A percentile compares a stretch with the other conserved stretches of the same genome.
phyloP scores from a whole-genome alignment of 2,329 filamentous ascomycete species.

The Phyllosticta citrichinensis region DNA sequence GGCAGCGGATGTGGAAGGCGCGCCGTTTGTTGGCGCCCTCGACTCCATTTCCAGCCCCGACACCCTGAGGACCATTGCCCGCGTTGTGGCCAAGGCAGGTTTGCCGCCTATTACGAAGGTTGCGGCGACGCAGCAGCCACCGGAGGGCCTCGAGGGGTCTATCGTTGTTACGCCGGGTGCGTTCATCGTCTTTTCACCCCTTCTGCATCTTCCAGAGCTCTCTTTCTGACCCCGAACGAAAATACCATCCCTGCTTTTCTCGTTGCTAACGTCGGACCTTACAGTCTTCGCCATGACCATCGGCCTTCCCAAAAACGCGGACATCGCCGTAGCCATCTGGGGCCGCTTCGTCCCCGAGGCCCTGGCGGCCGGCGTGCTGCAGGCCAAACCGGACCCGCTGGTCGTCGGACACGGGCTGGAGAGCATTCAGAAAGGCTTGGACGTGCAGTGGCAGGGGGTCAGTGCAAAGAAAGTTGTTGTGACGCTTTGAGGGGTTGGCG shows the following conservation, averaged over 20 bases:
- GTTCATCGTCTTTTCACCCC: not conserved
- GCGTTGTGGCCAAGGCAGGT: not conserved
- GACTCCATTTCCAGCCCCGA: slow-evolving; percentile 20
- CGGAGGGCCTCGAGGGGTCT: slow-evolving; percentile 2
- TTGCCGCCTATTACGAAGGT: not conserved
- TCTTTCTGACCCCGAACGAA: not conserved
- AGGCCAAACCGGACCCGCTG: slow-evolving; percentile 21
- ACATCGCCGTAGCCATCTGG: slow-evolving; percentile 25
- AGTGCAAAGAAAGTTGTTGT: slow-evolving; percentile 33
- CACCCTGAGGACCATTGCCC: not conserved
- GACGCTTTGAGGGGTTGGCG: not conserved
- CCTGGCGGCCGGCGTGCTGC: slow-evolving; percentile 21
- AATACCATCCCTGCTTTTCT: no score
- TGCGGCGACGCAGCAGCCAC: not conserved
- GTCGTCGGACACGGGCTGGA: slow-evolving; percentile 21
- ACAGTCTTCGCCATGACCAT: not conserved
- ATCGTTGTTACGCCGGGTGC: not conserved
- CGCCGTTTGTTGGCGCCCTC: slow-evolving; percentile 31
- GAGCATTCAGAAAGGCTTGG: slow-evolving; percentile 17
- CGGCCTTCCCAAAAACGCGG: slow-evolving; percentile 17
- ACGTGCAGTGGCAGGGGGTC: slow-evolving; percentile 21
- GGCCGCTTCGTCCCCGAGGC: slow-evolving; percentile 23
- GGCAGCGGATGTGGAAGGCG: slow-evolving; percentile 11
- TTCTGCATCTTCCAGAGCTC: not conserved
- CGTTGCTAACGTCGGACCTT: not conserved